Conservation (phyloP, 495 filamentous ascomycete species). For the Friedmanniomyces simplex region DNA sequence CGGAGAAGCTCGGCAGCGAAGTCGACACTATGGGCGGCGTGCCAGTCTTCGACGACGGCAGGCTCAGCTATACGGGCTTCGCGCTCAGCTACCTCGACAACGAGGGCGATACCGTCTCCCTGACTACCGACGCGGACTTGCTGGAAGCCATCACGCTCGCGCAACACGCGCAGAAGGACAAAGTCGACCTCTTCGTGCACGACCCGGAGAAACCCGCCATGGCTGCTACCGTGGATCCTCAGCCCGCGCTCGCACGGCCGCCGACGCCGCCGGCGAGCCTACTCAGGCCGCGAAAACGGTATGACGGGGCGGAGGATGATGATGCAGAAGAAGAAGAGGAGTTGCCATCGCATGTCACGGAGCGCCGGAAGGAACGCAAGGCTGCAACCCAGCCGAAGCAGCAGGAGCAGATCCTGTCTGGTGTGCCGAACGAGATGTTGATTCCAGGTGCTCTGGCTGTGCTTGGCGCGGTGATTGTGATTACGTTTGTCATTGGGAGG, state of each 20-base stretch:
- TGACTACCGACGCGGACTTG: constrained; percentile 91
- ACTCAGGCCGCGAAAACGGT: constrained; percentile 48
- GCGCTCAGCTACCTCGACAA: constrained; percentile 95
- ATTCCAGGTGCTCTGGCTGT: constrained; percentile 92
- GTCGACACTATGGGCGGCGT: constrained; percentile 75
- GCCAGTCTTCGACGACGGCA: constrained; percentile 63
- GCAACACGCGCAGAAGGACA: constrained; percentile 64
- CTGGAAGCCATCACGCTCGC: constrained; percentile 81
- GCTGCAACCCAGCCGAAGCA: constrained; percentile 32
- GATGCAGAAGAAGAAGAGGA: constrained; percentile 51
- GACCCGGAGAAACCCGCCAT: constrained; percentile 80
- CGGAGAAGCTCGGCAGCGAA: constrained; percentile 79
- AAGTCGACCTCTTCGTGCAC: constrained; percentile 96
- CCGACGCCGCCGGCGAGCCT: constrained; percentile 45
- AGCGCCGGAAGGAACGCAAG: constrained; percentile 27
- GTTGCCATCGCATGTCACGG: constrained; percentile 20
- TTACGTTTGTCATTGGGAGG: constrained; percentile 84
- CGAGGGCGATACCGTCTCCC: constrained; percentile 93
- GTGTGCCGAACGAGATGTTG: constrained; percentile 88
- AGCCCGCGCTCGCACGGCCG: constrained; percentile 46
- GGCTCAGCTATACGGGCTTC: constrained; percentile 68
- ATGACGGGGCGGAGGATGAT: constrained; percentile 43
- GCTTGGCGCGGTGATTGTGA: constrained; percentile 84
- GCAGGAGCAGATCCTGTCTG: constrained; percentile 72
- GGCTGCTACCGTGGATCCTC: constrained; percentile 54